These are phyloP conservation scores for Termitomyces sp. DNA, from an alignment of 768 basidiomycete species.

Conservation along the genomic window DNA sequence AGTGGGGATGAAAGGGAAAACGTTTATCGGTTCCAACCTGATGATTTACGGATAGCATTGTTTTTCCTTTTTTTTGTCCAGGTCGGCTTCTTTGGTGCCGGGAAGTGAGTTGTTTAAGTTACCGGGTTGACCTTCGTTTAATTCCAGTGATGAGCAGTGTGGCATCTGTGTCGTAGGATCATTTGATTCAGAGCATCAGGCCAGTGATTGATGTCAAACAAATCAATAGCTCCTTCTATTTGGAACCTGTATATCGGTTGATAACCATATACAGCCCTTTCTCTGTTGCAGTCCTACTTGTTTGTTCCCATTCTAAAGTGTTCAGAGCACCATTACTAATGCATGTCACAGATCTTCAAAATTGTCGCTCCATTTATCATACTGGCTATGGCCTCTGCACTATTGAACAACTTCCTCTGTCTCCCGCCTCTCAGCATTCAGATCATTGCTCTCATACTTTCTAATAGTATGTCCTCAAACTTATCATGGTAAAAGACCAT, in stretches of 20 bases:
- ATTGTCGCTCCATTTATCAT: slow-evolving; percentile 78
- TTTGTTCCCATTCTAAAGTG: slow-evolving; percentile 21
- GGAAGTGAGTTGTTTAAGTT: slow-evolving; percentile 50
- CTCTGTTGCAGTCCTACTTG: slow-evolving; percentile 70
- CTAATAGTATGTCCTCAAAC: slow-evolving; percentile 44
- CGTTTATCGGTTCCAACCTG: slow-evolving; percentile 42
- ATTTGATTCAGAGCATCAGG: neutral
- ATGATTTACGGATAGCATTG: slow-evolving; percentile 68
- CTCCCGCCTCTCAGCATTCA: slow-evolving; percentile 80
- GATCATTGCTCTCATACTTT: slow-evolving; percentile 68
- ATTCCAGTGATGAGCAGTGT: slow-evolving; percentile 37
- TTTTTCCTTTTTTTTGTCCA: slow-evolving; percentile 88
- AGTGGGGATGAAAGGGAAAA: slow-evolving; percentile 3
- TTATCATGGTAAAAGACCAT: slow-evolving; percentile 1
- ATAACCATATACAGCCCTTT: slow-evolving; percentile 85
- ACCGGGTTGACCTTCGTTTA: neutral
- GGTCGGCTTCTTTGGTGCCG: slow-evolving; percentile 80
- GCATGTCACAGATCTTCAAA: slow-evolving; percentile 59
- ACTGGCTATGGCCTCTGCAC: slow-evolving; percentile 61
- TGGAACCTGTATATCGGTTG: slow-evolving; percentile 82
- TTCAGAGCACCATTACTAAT: neutral
- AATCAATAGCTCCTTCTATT: slow-evolving; percentile 63
- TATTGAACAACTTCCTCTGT: slow-evolving; percentile 59
- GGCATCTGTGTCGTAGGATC: slow-evolving; percentile 71
- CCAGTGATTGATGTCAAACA: neutral